Base-by-base conservation (phyloP, 257 asterid species). In the Jacaranda mimosifolia region DNA sequence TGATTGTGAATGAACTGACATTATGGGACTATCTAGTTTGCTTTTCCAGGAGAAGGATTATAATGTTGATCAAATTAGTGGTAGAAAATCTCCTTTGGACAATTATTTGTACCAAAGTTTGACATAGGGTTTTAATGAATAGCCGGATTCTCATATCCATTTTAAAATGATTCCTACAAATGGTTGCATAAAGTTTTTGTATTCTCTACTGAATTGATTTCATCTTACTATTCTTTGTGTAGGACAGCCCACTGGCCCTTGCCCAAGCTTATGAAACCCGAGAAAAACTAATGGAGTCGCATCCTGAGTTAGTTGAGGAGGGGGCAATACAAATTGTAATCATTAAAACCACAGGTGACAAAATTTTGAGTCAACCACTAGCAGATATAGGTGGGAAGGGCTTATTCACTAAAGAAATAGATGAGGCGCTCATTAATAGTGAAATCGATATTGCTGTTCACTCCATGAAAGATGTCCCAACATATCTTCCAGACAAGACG, bases 331-430 rank as follows among this genome's bases (percentile, higher is more conserved):
- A 89, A 77, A 93, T 96, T 68, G 93, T 93, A 66, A 81, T 93
- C 72, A 93, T 93, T 73, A 96, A 96, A 80, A 93, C 99, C 0
- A 96, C 99, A 0, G 98, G 99, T 21, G 99, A 96, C 79, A 96
- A 93, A 77, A 91, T 93, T 60, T 69, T 93, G 75, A 93, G 87
- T 79, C 99, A 96, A 86, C 99, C 98, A 26, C 83, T 96, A 67
- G 99, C 99, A 51, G 99, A 96, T 85, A 96, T 96, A 14, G 99
- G 99, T 56, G 99, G 99, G 51, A 96, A 96, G 89, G 99, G 99
- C 52, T 79, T 96, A 74, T 96, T 96, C 80, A 96, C 98, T 0
- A 96, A 96, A 84, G 99, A 93, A 85, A 96, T 93, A 69, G 99
- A 96, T 0, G 99, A 96, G 88, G 98, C 99, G 4, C 97, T 96